Evolutionary conservation across 148 eudicot genomes (phyloP), one percentile per base, ranked within the genome.

Genomic region (Heliamphora exappendiculata): DNA sequence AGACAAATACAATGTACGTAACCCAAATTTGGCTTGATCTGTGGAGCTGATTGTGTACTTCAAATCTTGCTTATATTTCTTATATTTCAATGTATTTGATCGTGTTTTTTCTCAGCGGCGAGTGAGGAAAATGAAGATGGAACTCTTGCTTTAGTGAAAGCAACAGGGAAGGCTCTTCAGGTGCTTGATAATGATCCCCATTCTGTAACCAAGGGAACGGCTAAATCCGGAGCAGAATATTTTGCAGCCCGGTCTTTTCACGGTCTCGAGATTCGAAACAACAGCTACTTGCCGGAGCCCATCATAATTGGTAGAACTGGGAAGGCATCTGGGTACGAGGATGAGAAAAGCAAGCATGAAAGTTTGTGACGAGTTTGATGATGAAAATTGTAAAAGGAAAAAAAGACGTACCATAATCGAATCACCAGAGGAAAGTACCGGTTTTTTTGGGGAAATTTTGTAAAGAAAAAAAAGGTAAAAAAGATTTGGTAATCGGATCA

Each of bases 301-400:
- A 67, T 90, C 72, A 77, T 91, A n/a, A 68, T 87, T 8, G 98
- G 98, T 66, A 89, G 87, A 88, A 82, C 89, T 57, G 98, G 98
- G 36, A 90, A 85, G 83, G 97, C 98, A 31, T 80, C 98, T 0
- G 97, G 98, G 3, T 94, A 94, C 72, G 82, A 75, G 62, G 82
- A 88, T 66, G 98, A 94, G 83, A 86, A 79, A 75, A 66, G 22
- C 42, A 50, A 70, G 42, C 11, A 73, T 69, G 51, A 65, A 42
- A 57, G 5, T 72, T 14, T 51, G 22, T 17, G 8, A 31, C 74
- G 42, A 81, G 24, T 24, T 41, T n/a, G 67, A 22, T 22, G 16
- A 9, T 10, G 17, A 13, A 20, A 39, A 34, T 10, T 2, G 24
- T 31, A n/a, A 67, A 14, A 7, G 26, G 33, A 44, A 29, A 26